Base-by-base conservation (phyloP, 73 alveolate genomes). In the Paramecium sexaurelia region DNA sequence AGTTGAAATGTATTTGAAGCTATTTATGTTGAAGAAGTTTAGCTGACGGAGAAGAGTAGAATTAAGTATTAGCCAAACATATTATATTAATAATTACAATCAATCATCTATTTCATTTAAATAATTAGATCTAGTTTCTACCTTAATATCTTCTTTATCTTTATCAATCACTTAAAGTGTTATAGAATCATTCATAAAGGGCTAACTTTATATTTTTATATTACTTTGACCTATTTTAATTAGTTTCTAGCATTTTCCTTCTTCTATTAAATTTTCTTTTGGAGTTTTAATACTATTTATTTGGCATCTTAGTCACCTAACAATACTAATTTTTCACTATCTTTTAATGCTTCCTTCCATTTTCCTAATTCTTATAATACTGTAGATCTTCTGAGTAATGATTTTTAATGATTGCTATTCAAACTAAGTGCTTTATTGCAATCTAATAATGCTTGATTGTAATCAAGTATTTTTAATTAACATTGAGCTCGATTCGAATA, bases 91-190 rank as follows among this genome's bases (percentile, higher is more conserved):
- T 51, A 51, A 51, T 22, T n/a, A 9, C 9, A 22, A 13, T 61
- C 83, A 61, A 32, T 61, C 83, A 29, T 61, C 83, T 61, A 61
- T 61, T 61, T 61, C 83, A 61, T 61, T 61, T 32, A 61, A 61
- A 61, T 61, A 61, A 32, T 61, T 51, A 19, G 67, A 51, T 51
- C 15, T 51, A 17, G 22, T 6, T 20, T 61, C 43, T 5, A 29
- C 43, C 5, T 61, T 61, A 61, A 29, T 61, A 8, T 61, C 83
- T 61, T 61, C 83, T 61, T 61, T 61, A 1, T 61, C 39, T 61
- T 61, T 26, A 61, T 61, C 83, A 15, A 15, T 17, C 15, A 61
- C 83, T 26, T 61, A 61, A 3, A 61, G 7, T 15, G 83, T 32
- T 24, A 61, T 24, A 6, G 26, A 26, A 6, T 61, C 83, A 61